Evolutionary conservation across 371 early-diverging fungal genomes (phyloP).

Genomic region (Thermomucor indicae-seudaticae): DNA sequence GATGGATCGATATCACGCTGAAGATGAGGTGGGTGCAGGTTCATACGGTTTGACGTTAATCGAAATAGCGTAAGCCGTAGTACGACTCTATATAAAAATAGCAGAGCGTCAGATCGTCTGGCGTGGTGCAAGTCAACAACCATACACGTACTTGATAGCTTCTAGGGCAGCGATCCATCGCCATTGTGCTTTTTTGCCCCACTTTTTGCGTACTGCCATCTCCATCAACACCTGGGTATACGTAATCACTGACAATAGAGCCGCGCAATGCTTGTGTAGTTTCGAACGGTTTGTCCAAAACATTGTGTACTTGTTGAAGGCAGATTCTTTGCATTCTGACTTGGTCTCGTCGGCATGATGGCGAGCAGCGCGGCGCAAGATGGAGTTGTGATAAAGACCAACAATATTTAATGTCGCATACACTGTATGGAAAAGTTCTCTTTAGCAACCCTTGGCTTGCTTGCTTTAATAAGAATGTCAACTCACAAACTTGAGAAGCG

Average conservation of each 20-base stretch:
- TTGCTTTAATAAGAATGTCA: not conserved
- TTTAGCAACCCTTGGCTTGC: not conserved
- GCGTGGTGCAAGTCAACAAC: no score
- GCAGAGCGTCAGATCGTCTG: no score
- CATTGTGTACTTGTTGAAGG: constrained; percentile 80
- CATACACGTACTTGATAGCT: constrained; percentile 59
- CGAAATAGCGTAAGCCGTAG: constrained; percentile 59
- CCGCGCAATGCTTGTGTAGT: constrained; percentile 52
- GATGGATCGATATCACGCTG: constrained; percentile 67
- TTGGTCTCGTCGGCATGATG: constrained; percentile 32
- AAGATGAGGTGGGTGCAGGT: constrained; percentile 60
- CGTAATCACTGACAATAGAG: constrained; percentile 67
- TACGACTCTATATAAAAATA: constrained; percentile 35
- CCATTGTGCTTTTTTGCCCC: constrained; percentile 65
- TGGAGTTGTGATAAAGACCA: constrained; percentile 85
- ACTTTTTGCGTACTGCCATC: constrained; percentile 75
- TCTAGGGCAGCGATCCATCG: constrained; percentile 67
- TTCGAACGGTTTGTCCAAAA: constrained; percentile 46
- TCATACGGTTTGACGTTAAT: constrained; percentile 62
- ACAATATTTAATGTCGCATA: constrained; percentile 79
- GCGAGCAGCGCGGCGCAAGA: constrained; percentile 66
- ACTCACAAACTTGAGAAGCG: constrained; percentile 85
- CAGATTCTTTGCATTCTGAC: constrained; percentile 47
- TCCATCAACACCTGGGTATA: constrained; percentile 81
- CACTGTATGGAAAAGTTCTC: constrained; percentile 40